Evolutionary conservation across 208 protist genomes (phyloP).

Genomic region (Leishmania arabica): DNA sequence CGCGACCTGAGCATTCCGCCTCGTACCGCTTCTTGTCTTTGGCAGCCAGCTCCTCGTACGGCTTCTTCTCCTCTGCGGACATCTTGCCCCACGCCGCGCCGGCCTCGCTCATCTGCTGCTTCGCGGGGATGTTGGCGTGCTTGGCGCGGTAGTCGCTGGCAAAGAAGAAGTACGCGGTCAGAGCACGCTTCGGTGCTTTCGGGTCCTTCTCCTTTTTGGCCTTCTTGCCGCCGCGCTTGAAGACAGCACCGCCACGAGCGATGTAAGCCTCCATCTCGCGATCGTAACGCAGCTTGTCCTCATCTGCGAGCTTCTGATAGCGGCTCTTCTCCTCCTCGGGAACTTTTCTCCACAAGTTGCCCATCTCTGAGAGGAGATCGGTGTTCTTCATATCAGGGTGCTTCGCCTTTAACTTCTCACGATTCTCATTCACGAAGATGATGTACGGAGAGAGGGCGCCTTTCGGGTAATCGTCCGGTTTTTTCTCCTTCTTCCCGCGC

Average conservation of each 20-base stretch:
- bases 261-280: constrained; percentile 78
- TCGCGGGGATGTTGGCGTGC: constrained; percentile 55
- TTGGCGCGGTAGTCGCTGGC: constrained; percentile 66
- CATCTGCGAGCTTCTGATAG: constrained; percentile 74
- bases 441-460: constrained; percentile 71
- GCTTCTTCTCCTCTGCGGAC: constrained; percentile 70
- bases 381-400: constrained; percentile 75
- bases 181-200: constrained; percentile 80
- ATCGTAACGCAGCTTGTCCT: constrained; percentile 83
- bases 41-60: constrained; percentile 75
- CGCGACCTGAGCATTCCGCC: constrained; percentile 45
- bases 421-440: constrained; percentile 76
- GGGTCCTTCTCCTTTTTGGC: constrained; percentile 81
- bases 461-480: constrained; percentile 88
- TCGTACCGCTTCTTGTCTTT: constrained; percentile 88
- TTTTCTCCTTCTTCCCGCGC: constrained; percentile 64
- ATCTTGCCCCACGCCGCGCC: constrained; percentile 73
- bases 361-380: constrained; percentile 68
- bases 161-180: constrained; percentile 87
- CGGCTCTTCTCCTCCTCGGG: constrained; percentile 70
- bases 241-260: constrained; percentile 54
- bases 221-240: constrained; percentile 57
- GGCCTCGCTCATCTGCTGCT: constrained; percentile 65
- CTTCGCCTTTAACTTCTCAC: constrained; percentile 64
- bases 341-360: constrained; percentile 60